Percentiles rank a stretch among this genome's conserved stretches.
Conservation (phyloP, 2,329 filamentous ascomycete species). For the Apiospora malaysiana region DNA sequence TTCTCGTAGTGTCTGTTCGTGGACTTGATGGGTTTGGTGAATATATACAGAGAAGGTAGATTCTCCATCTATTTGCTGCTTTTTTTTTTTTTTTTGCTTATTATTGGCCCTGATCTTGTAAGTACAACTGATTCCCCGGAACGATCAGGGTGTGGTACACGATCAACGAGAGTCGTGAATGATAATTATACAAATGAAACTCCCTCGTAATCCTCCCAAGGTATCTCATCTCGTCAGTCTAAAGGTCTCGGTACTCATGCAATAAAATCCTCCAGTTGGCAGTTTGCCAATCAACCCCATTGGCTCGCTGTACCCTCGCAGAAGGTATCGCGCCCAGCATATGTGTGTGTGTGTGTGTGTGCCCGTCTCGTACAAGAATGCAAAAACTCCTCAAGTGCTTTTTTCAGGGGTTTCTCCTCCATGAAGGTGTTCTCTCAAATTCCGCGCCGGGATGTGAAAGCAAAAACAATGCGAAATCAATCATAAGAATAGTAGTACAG, state of each 20-base stretch:
- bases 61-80: background rate
- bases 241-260: background rate
- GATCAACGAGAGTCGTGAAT: conserved; percentile 22
- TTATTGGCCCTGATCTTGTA: background rate
- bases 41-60: conserved; percentile 16
- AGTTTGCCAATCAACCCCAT: background rate
- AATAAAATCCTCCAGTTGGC: background rate
- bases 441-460: background rate
- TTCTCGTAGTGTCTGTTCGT: background rate
- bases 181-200: conserved; percentile 16
- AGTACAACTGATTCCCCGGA: background rate
- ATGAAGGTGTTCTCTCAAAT: background rate
- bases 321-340: conserved; percentile 2
- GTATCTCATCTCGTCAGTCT: conserved; percentile 17
- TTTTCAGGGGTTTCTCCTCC: conserved; percentile 16
- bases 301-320: background rate
- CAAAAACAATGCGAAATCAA: background rate
- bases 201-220: background rate
- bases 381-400: conserved; percentile 13
- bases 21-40: background rate
- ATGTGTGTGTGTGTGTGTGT: background rate
- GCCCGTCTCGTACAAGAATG: background rate
- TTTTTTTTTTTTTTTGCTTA: background rate
- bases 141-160: background rate
- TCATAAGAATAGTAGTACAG: background rate